phyloP scores from a whole-genome alignment of 176 grass and related monocot genomes.

The Cocos nucifera region DNA sequence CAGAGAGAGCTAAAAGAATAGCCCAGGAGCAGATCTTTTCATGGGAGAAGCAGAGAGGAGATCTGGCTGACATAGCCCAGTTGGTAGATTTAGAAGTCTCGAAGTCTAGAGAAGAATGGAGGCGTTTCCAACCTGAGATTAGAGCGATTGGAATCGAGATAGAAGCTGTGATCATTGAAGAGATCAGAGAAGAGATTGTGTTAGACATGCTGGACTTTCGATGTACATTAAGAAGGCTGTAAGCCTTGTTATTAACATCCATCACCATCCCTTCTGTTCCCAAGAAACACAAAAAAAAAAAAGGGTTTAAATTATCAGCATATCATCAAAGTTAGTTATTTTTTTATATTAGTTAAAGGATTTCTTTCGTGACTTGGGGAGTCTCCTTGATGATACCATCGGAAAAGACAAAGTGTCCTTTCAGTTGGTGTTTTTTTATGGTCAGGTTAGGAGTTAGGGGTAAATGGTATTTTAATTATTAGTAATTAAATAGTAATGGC shows the following conservation, averaged over 20 bases:
- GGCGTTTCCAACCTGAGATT: slow-evolving; percentile 24
- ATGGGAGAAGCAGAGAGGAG: slow-evolving; percentile 53
- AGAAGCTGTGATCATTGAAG: slow-evolving; percentile 82
- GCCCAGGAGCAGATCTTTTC: slow-evolving; percentile 39
- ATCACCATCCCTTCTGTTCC: neutral
- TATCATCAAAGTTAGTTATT: too few species aligned
- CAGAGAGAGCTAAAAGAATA: slow-evolving; percentile 7
- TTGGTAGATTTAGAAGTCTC: slow-evolving; percentile 57
- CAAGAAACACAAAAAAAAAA: too few species aligned
- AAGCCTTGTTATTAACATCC: slow-evolving; percentile 18
- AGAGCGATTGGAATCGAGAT: slow-evolving; percentile 51
- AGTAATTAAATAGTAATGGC: too few species aligned
- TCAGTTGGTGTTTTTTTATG: too few species aligned
- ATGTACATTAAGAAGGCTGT: slow-evolving; percentile 50
- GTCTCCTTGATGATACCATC: too few species aligned
- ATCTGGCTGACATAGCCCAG: slow-evolving; percentile 40
- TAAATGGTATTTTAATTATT: too few species aligned
- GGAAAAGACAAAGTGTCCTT: too few species aligned
- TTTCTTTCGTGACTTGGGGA: too few species aligned
- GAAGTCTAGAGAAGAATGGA: slow-evolving; percentile 38
- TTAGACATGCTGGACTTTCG: slow-evolving; percentile 46
- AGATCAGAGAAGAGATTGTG: slow-evolving; percentile 59
- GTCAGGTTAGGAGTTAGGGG: too few species aligned
- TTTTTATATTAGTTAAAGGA: too few species aligned
- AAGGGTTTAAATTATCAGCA: too few species aligned